phyloP scores from a whole-genome alignment of 306 rosid genomes.

The Crotalaria pallida region DNA sequence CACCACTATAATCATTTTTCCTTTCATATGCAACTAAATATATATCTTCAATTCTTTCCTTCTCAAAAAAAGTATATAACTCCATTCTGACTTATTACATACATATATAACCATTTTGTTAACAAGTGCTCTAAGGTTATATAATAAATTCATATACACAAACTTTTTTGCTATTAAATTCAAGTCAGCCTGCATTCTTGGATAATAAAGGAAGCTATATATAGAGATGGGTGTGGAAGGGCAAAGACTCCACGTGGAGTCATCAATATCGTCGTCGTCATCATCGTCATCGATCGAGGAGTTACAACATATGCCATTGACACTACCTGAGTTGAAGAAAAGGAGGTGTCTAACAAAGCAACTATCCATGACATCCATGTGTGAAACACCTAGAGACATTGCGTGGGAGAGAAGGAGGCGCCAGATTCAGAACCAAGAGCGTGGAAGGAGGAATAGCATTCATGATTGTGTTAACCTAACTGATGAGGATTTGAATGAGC shows the following conservation, averaged over 20 bases:
- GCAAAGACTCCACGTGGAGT: background rate
- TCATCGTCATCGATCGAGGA: constrained; percentile 24
- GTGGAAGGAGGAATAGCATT: constrained; percentile 24
- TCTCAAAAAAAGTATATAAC: background rate
- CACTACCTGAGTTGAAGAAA: constrained; percentile 22
- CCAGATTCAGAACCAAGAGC: constrained; percentile 43
- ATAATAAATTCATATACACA: too few relatives aligned
- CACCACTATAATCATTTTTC: background rate
- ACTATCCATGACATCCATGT: constrained; percentile 32
- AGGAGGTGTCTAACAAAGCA: constrained; percentile 48
- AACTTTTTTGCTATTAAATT: too few relatives aligned
- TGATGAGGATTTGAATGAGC: constrained; percentile 74
- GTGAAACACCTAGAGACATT: constrained; percentile 44
- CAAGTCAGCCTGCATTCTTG: too few relatives aligned
- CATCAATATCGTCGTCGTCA: background rate
- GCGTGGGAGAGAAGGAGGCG: constrained; percentile 81
- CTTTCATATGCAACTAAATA: background rate
- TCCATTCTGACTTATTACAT: too few relatives aligned
- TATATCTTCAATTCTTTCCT: too few relatives aligned
- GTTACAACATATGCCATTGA: constrained; percentile 26
- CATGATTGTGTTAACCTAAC: constrained; percentile 31
- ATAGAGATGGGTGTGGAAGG: background rate
- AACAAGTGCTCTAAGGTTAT: too few relatives aligned
- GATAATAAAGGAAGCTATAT: too few relatives aligned
- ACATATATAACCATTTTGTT: too few relatives aligned